phyloP scores from a whole-genome alignment of 257 asterid species.

The Fraxinus quadrangulata region DNA sequence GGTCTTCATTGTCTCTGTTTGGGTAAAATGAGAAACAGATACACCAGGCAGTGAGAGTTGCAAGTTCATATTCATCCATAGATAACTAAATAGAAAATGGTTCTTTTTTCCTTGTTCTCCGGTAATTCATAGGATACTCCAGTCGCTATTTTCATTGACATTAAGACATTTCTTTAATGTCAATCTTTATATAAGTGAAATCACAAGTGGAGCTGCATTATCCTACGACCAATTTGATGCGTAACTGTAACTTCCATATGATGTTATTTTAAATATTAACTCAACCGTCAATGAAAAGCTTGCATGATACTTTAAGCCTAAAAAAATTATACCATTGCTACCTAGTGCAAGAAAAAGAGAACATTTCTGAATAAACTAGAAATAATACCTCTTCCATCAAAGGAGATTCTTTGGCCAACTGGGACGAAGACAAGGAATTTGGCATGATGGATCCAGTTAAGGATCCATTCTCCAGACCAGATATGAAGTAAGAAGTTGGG shows the following conservation, averaged over 20 bases:
- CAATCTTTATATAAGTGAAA: too few relatives aligned
- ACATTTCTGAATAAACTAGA: background rate
- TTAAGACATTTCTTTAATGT: background rate
- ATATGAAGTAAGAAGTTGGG: constrained; percentile 80
- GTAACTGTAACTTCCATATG: background rate
- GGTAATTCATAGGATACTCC: background rate
- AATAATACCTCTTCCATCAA: constrained; percentile 76
- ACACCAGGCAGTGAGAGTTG: too few relatives aligned
- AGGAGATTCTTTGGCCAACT: constrained; percentile 67
- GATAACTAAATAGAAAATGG: background rate
- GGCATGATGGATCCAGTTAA: constrained; percentile 68
- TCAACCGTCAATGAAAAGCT: too few relatives aligned
- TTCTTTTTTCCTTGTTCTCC: too few relatives aligned
- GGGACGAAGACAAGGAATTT: constrained; percentile 75
- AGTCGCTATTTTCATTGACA: background rate
- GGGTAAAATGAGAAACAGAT: too few relatives aligned
- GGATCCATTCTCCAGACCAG: constrained; percentile 82
- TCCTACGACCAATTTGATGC: background rate
- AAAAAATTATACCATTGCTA: background rate
- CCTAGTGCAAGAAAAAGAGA: background rate
- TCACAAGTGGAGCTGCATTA: background rate
- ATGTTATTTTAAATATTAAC: background rate
- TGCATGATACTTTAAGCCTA: background rate
- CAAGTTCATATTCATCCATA: too few relatives aligned
- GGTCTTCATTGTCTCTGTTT: too few relatives aligned